phyloP scores from a whole-genome alignment of 2,329 filamentous ascomycete genomes.

The Fusarium metavorans region DNA sequence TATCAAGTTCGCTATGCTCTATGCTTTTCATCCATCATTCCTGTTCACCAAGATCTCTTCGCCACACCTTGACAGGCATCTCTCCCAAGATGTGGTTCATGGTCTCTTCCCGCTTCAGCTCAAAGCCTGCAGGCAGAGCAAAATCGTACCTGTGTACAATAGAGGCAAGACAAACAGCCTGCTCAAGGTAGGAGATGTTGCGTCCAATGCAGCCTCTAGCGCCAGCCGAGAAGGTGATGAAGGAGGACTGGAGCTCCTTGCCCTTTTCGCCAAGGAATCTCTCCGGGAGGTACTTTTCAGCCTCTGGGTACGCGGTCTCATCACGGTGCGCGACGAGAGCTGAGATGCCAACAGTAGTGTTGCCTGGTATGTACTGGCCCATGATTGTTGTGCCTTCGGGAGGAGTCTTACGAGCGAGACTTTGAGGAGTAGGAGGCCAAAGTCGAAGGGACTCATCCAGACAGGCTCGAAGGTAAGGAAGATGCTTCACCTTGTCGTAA shows the following conservation, averaged over 20 bases:
- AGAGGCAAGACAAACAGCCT: conserved; percentile 1
- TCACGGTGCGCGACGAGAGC: background rate
- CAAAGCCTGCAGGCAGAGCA: background rate
- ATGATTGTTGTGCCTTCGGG: conserved; percentile 1
- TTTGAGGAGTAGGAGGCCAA: background rate
- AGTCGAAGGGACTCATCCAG: conserved; percentile 5
- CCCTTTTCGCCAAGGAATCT: background rate
- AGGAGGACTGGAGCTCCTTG: background rate
- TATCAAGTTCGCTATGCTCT: background rate
- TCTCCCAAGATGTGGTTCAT: conserved; percentile 1
- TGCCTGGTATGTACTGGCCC: background rate
- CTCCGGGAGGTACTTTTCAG: background rate
- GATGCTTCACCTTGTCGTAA: conserved; percentile 6
- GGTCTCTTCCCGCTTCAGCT: background rate
- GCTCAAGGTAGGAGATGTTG: conserved; percentile 3
- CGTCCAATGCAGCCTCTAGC: background rate
- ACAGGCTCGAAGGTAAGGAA: conserved; percentile 2
- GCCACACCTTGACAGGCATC: conserved; percentile 7
- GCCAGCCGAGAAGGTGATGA: conserved; percentile 1
- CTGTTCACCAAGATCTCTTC: background rate
- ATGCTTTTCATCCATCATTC: background rate
- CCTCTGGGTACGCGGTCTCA: background rate
- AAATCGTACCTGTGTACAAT: conserved; percentile 4
- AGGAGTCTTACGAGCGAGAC: background rate
- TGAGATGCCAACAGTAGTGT: background rate